Base-by-base conservation (phyloP, 768 basidiomycete species). In the Mycena sanguinolenta region DNA sequence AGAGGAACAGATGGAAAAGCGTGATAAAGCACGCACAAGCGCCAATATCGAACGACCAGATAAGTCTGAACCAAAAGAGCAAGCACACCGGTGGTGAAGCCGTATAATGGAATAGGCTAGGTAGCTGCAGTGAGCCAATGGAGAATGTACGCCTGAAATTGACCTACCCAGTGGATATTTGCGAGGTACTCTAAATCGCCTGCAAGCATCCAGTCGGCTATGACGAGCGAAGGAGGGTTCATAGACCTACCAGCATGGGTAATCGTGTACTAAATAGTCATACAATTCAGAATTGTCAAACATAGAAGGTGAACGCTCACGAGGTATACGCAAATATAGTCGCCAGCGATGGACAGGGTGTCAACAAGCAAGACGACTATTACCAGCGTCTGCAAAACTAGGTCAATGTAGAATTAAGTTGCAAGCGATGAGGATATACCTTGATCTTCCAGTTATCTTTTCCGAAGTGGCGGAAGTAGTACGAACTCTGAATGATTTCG, bases 301-400 rank as follows among this genome's bases (percentile, higher is more conserved):
- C n/a, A n/a, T n/a, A n/a, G 25, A 52, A 27, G 25, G 32, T 36
- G 32, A 57, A 7, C 5, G n/a, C 55, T 19, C 9, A 57, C 55
- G 36, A 57, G 55, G 36, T 57, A 57, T 17, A 57, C 55, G 32
- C 55, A 57, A 32, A 38, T 23, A 36, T 23, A 57, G 55, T 57
- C 55, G 12, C 55, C 55, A 21, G 36, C 19, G 32, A 23, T 4
- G n/a, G 55, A 57, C 30, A 38, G 32, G 32, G 55, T 57, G 55
- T 57, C 55, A 57, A 57, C 55, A 32, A 57, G 32, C 30, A 57
- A 13, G 30, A 27, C 50, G 50, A 52, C 50, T 27, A 27, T 52
- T 52, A 52, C 50, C 25, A 52, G 50, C 50, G 50, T 52, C 50
- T 52, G 25, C 50, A 27, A 52, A 52, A 27, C 23, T 25, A 27